Conservation (phyloP, 129 eudicot species). For the Chrysanthemum lavandulifolium region DNA sequence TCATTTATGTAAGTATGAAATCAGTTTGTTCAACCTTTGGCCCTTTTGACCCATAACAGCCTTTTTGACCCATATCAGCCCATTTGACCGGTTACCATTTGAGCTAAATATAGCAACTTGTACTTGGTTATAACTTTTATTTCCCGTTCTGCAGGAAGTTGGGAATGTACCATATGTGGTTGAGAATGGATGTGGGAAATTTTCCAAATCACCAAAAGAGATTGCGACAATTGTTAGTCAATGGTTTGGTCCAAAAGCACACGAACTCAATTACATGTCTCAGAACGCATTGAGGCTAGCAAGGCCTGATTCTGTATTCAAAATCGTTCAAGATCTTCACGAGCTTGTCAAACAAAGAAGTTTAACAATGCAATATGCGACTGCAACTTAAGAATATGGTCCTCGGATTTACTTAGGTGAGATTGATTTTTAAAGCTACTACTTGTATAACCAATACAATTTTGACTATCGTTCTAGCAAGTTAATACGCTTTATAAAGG, state of each 20-base stretch:
- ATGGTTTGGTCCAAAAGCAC: conserved; percentile 93
- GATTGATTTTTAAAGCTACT: conserved; percentile 29
- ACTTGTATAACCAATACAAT: conserved; percentile 33
- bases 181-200: conserved; percentile 92
- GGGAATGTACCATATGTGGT: conserved; percentile 98
- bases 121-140: neutral
- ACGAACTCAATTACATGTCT: conserved; percentile 75
- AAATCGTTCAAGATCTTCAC: conserved; percentile 96
- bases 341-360: conserved; percentile 79
- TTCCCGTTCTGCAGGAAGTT: conserved; percentile 63
- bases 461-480: conserved; percentile 35
- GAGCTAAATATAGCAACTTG: too few species aligned
- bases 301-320: conserved; percentile 85
- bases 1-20: too few species aligned
- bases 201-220: conserved; percentile 85
- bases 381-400: conserved; percentile 35
- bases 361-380: conserved; percentile 39
- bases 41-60: too few species aligned
- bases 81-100: too few species aligned
- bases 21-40: too few species aligned
- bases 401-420: conserved; percentile 1
- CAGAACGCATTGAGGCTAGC: conserved; percentile 77
- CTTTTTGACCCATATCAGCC: too few species aligned
- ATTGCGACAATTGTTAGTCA: conserved; percentile 74
- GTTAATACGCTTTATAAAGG: conserved; percentile 16